Base-by-base conservation (phyloP, 306 rosid genomes). In the Vigna hirtella region DNA sequence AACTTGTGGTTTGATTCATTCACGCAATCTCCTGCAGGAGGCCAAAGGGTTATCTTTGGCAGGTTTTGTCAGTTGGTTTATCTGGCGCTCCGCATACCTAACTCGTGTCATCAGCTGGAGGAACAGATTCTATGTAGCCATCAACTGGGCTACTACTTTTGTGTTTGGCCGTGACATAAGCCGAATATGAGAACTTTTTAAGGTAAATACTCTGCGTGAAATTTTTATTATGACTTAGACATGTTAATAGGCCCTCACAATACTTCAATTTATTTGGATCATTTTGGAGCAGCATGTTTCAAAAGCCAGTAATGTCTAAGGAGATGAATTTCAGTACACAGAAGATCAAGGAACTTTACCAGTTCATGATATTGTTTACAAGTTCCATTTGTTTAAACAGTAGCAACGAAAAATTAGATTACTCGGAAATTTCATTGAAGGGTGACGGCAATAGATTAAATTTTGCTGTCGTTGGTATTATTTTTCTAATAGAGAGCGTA, bases 41-140 rank as follows among this genome's bases (percentile, higher is more conserved):
- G 87, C 24, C 11, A 93, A 91, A 77, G 99, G 99, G 30, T 30
- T 95, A 74, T 78, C 99, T 26, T 34, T 93, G 57, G 98, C 99
- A 15, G 99, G 98, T 79, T 88, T 91, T 72, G 0, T 50, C n/a
- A 95, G 99, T 83, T 95, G 97, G 97, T 86, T 95, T 71, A 77
- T 93, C 70, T 93, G 99, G 98, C 97, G 93, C 59, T 93, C 96
- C 0, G 96, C 98, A 0, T 95, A 95, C 82, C 86, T 95, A 28
- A 91, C 99, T 0, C 97, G 98, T 0, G 97, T 95, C 50, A 10
- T 95, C 55, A 95, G 99, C 87, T 93, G 99, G 99, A 93, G 98
- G 86, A 93, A 95, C 82, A 86, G 98, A 83, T 89, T 95, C 70
- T 95, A 95, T 76, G 99, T 93, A 64, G 94, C 96, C 5, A 87